Evolutionary conservation across 306 rosid genomes (phyloP), one percentile per base, ranked within the genome.

Genomic region (Prunus kanzakura): DNA sequence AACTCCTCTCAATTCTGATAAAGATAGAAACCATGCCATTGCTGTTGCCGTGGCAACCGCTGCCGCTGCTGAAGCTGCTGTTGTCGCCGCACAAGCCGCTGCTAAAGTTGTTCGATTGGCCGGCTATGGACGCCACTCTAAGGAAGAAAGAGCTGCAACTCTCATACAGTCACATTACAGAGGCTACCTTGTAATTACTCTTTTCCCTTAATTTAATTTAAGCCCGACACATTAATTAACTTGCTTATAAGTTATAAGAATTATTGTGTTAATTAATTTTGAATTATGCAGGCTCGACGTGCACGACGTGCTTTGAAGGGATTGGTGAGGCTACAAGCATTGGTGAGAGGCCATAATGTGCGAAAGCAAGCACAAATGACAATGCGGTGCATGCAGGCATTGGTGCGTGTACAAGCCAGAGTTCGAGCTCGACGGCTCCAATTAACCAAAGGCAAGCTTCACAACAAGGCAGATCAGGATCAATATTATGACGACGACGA

Each of bases 311-410:
- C 99, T 0, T 80, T 95, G 82, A 95, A 95, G 81, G 99, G 97
- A 29, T 65, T 95, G 29, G 99, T 95, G 81, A 88, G 97, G 74
- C 73, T 95, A 35, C 99, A 95, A 56, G 99, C 99, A 56, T 82
- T 95, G 47, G 99, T 92, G 76, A 89, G 99, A 77, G 97, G 99
- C 16, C 89, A 95, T 47, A 92, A 92, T 61, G 99, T 95, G 51
- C 67, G 99, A 16, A 95, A 92, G 85, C 99, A 95, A 87, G 97
- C 99, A 10, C 93, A 89, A 27, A 83, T 90, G 96, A 95, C 99
- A 49, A 95, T 95, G 99, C 85, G 97, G 8, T 92, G 99, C 78
- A 95, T 95, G 97, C 97, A 95, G 78, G 99, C 99, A 15, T 74
- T 95, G 25, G 99, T 95, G 3, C 78, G 99, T 1, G 99, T 92